Evolutionary conservation across 2,329 filamentous ascomycete genomes (phyloP), one percentile per base, ranked within the genome.

Genomic region (Herpotrichia juniperi): DNA sequence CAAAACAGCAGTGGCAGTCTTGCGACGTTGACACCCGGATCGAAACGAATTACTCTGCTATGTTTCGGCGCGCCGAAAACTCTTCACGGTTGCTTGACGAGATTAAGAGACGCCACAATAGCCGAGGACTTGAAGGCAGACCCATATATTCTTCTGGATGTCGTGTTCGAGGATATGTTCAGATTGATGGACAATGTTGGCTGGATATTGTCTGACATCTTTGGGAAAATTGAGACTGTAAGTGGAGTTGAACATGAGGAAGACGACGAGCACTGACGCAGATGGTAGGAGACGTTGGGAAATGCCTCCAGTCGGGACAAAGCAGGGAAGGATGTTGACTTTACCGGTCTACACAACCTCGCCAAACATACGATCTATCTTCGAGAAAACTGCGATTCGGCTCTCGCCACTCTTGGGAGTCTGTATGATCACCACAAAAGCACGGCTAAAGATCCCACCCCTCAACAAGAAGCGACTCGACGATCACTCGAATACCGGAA

Each of bases 301-400:
- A 54, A 62, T 31, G 59, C 64, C 6, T 51, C 52, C 2, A 54
- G 51, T 6, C 60, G 59, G 5, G 61, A 58, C 0, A 60, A 59
- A 42, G 55, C 52, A 2, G 55, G 51, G 8, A 48, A 60, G 7
- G 45, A 63, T 9, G 47, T 66, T 12, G 59, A 72, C 32, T 63
- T 66, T 55, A 50, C 52, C 42, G 4, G 56, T 43, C 54, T 76
- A 1, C 73, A 76, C 57, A 74, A 71, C 37, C 62, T 76, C n/a
- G 67, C 73, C 7, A 76, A 75, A 50, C 69, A 76, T 42, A 59
- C 63, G 31, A 73, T 72, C 11, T 73, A 71, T 51, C 48, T 77
- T 24, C 66, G 64, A 16, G 74, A 77, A 58, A 68, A 70, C 16
- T 65, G 63, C 31, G 63, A 71, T 32, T 66, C 68, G 1, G 64